Base-by-base conservation (phyloP, 192 early-diverging fungal species). In the Coemansia sp. region DNA sequence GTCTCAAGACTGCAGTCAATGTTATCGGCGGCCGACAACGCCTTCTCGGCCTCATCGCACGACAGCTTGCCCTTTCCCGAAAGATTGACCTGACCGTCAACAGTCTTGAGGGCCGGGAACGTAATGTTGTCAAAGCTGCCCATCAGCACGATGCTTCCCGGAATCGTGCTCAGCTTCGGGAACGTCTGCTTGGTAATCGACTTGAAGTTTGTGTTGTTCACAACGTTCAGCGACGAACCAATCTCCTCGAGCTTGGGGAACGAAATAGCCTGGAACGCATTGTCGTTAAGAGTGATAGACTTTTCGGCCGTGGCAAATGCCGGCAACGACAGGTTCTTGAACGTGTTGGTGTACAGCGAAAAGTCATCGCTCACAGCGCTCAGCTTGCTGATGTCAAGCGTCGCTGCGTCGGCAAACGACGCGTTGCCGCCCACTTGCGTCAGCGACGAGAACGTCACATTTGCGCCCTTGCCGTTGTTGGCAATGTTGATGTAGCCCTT, bases 71-170 rank as follows among this genome's bases (percentile, higher is more conserved):
- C 86, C 19, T 82, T 84, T n/a, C 87, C 87, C 48, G 79, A 74
- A n/a, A 91, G 61, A 59, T 72, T 79, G 78, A 87, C 84, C 26
- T 80, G 83, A 20, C 89, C 88, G 35, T 85, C 81, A 22, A 90
- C 82, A 13, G 77, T 68, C 53, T 78, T 69, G 47, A 90, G 78
- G 63, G 43, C 54, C 76, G 85, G 59, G 87, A 74, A 63, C 63
- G 68, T 70, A 14, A 88, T 63, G 61, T 85, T 84, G 56, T 82
- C 80, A 60, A 89, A 87, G n/a, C 69, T 67, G 23, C 89, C 89
- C 18, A 74, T 74, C 18, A 89, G 67, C 54, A 86, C 72, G 20
- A 89, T 70, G 50, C 85, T 83, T 4, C 88, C 89, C 2, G 82
- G 74, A 18, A 90, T 80, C 20, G 85, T 67, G 19, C 64, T 68